phyloP scores from a whole-genome alignment of 331 rosid genomes.

The Quercus tomentella region DNA sequence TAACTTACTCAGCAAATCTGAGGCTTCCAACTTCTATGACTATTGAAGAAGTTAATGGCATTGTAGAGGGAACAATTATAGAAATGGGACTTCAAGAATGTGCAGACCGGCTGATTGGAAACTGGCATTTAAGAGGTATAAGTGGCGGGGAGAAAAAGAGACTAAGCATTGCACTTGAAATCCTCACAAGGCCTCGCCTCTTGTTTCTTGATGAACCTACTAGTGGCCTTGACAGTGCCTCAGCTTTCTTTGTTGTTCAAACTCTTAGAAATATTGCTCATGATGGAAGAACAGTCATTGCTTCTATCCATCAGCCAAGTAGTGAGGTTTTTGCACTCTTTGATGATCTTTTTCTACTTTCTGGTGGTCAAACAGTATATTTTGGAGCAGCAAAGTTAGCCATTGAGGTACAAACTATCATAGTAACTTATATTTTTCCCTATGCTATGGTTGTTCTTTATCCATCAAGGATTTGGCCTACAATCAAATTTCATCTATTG shows the following conservation, averaged over 20 bases:
- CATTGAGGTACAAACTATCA: slow-evolving; percentile 45
- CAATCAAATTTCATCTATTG: neutral
- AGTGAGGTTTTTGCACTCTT: slow-evolving; percentile 95
- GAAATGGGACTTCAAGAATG: slow-evolving; percentile 97
- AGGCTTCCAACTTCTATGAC: slow-evolving; percentile 63
- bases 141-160: slow-evolving; percentile 97
- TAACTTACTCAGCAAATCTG: slow-evolving; percentile 69
- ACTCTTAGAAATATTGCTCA: slow-evolving; percentile 73
- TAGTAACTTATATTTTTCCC: neutral
- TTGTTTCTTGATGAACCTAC: slow-evolving; percentile 95
- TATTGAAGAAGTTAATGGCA: slow-evolving; percentile 49
- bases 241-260: slow-evolving; percentile 89
- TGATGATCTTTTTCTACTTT: slow-evolving; percentile 83
- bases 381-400: slow-evolving; percentile 82
- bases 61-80: slow-evolving; percentile 57
- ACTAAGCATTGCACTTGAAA: slow-evolving; percentile 83
- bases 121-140: slow-evolving; percentile 88
- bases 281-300: slow-evolving; percentile 79
- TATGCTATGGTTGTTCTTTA: too few species aligned
- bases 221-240: slow-evolving; percentile 95
- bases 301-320: slow-evolving; percentile 91
- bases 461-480: neutral
- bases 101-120: slow-evolving; percentile 74
- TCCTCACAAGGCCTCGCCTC: slow-evolving; percentile 76
- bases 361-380: slow-evolving; percentile 80